Conservation (phyloP, 2,329 filamentous ascomycete genomes). For the Pezicula rhizophila region DNA sequence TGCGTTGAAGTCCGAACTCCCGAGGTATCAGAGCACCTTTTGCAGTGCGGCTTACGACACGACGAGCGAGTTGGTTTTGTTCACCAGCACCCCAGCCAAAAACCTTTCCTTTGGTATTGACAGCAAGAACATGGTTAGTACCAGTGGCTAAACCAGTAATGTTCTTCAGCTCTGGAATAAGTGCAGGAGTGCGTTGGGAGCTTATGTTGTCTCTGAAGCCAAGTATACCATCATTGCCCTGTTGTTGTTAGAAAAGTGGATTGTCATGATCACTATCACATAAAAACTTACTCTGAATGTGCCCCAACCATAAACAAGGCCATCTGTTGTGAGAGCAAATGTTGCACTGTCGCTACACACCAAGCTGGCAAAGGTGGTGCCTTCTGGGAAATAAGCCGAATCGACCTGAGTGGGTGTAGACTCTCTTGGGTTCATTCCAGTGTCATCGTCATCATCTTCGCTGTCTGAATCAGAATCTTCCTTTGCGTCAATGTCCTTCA, state of each 20-base stretch:
- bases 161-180: slow-evolving; percentile 52
- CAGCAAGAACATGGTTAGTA: slow-evolving; percentile 52
- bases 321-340: slow-evolving; percentile 70
- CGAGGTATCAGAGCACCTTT: slow-evolving; percentile 20
- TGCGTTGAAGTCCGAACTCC: slow-evolving; percentile 26
- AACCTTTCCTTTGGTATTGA: slow-evolving; percentile 52
- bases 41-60: slow-evolving; percentile 22
- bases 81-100: slow-evolving; percentile 61
- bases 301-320: slow-evolving; percentile 76
- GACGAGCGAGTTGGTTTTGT: slow-evolving; percentile 61
- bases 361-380: slow-evolving; percentile 59
- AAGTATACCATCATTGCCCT: slow-evolving; percentile 59
- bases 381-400: slow-evolving; percentile 51
- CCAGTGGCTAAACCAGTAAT: slow-evolving; percentile 47
- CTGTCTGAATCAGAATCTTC: slow-evolving; percentile 37
- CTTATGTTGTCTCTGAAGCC: slow-evolving; percentile 38
- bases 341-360: slow-evolving; percentile 69
- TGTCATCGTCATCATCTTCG: slow-evolving; percentile 43
- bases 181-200: slow-evolving; percentile 31
- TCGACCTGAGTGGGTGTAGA: slow-evolving; percentile 46
- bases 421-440: slow-evolving; percentile 56
- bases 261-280: not conserved
- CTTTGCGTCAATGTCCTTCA: slow-evolving; percentile 50
- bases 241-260: slow-evolving; percentile 11
- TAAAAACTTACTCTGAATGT: slow-evolving; percentile 59